Evolutionary conservation across 345 rosid genomes (phyloP), one percentile per base, ranked within the genome.

Genomic region (Linum usitatissimum): DNA sequence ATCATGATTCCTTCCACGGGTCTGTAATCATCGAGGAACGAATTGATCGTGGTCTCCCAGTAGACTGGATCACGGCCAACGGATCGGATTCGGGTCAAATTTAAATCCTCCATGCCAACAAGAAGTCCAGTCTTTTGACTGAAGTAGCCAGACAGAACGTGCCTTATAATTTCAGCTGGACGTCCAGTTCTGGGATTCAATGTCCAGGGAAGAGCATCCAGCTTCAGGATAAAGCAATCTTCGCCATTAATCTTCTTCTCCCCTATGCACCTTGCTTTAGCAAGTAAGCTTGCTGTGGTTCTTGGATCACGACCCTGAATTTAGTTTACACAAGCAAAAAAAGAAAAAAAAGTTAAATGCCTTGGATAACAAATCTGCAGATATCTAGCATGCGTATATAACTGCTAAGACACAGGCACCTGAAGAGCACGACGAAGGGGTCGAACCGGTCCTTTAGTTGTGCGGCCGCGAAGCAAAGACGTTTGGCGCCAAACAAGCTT

Each of bases 261-360:
- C 21, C 96, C 96, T 42, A 84, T 85, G 71, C 96, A 89, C 76
- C 71, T 84, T 3, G 96, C 94, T 71, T 85, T 82, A 9, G 95
- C 82, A 77, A 89, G 86, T 89, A 89, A 76, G 31, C 81, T 72
- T 6, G 89, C 87, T 14, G 90, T 89, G 21, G 83, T 79, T 71
- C 90, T 86, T 20, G 96, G 96, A 89, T 89, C 96, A 70, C 86
- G 89, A 65, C 96, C 96, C 96, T 89, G 76, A 70, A 71, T n/a
- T n/a, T n/a, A n/a, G n/a, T 71, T 18, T 63, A 40, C 53, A 51
- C 36, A 31, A 31, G 58, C n/a, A n/a, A n/a, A n/a, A n/a, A n/a
- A n/a, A n/a, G 62, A 56, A n/a, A 21, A 53, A n/a, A 15, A 60
- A 62, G 19, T 15, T 18, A n/a, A 30, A 63, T 13, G n/a, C n/a